Evolutionary conservation across 2,329 filamentous ascomycete genomes (phyloP).

Genomic region (Huntiella omanensis): DNA sequence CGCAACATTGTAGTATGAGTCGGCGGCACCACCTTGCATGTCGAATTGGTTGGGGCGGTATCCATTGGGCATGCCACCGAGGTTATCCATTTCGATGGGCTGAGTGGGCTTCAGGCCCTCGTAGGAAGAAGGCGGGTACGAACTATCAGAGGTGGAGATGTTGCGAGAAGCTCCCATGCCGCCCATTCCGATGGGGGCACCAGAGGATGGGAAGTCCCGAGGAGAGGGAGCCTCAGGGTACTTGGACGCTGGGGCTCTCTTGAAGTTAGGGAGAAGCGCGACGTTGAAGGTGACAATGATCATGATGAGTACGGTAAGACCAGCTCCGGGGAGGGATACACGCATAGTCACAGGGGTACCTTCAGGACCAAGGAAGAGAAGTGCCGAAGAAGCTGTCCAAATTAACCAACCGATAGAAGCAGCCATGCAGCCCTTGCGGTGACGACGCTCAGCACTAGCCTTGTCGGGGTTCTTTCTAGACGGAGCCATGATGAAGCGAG

Average conservation of each 20-base stretch:
- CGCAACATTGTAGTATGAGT: constrained; percentile 5
- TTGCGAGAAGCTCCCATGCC: constrained; percentile 15
- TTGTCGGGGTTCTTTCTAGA: constrained; percentile 15
- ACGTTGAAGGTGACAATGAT: constrained; percentile 18
- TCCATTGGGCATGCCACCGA: not conserved
- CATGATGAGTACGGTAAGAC: constrained; percentile 29
- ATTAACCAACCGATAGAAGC: constrained; percentile 26
- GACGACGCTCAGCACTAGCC: constrained; percentile 17
- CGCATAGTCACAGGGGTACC: constrained; percentile 24
- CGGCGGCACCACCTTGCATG: constrained; percentile 3
- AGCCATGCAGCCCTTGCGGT: constrained; percentile 24
- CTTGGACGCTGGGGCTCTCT: constrained; percentile 3
- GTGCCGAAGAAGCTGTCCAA: constrained; percentile 36
- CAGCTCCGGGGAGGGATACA: constrained; percentile 31
- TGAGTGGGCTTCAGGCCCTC: constrained; percentile 28
- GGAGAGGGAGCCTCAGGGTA: constrained; percentile 11
- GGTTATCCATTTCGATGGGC: constrained; percentile 7
- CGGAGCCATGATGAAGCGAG: constrained; percentile 20
- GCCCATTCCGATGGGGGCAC: constrained; percentile 1
- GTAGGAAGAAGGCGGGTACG: constrained; percentile 27
- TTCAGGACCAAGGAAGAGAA: constrained; percentile 29
- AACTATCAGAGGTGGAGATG: constrained; percentile 24
- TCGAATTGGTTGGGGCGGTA: constrained; percentile 2
- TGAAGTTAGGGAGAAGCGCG: constrained; percentile 21
- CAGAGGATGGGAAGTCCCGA: constrained; percentile 14